These are phyloP conservation scores for Codiaeum variegatum DNA, from an alignment of 441 rosid species.

Conservation along the genomic window DNA sequence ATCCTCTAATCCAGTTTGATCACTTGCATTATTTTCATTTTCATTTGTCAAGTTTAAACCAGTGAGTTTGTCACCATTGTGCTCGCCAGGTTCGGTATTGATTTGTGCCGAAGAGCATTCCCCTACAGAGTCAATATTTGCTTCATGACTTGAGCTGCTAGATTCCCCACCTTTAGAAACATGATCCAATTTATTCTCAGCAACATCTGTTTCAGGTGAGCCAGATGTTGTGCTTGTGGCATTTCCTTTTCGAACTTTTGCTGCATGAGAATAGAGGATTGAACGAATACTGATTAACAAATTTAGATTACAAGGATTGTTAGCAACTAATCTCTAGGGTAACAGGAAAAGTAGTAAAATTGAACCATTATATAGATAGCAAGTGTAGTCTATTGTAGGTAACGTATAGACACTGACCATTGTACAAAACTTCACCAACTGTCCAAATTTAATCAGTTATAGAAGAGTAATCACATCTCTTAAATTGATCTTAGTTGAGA, in stretches of 20 bases:
- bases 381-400: not conserved
- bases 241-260: conserved; percentile 37
- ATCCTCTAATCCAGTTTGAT: conserved; percentile 25
- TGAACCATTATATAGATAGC: not conserved
- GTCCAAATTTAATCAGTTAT: not conserved
- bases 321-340: not conserved
- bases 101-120: conserved; percentile 25
- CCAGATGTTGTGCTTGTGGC: conserved; percentile 26
- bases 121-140: conserved; percentile 24
- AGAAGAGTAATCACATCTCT: not conserved
- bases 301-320: not conserved
- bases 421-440: not conserved
- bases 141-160: conserved; percentile 30
- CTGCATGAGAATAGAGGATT: conserved; percentile 39
- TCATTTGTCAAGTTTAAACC: conserved; percentile 22
- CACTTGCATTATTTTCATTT: conserved; percentile 22
- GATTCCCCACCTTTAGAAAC: conserved; percentile 34
- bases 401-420: not conserved
- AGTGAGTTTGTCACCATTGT: conserved; percentile 29
- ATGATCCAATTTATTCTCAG: conserved; percentile 23
- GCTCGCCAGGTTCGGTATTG: conserved; percentile 22
- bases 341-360: not conserved
- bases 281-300: conserved; percentile 1
- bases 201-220: conserved; percentile 31
- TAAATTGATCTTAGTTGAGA: not conserved